Conservation (phyloP, 2,329 filamentous ascomycete genomes). For the Alternaria novae-zelandiae region DNA sequence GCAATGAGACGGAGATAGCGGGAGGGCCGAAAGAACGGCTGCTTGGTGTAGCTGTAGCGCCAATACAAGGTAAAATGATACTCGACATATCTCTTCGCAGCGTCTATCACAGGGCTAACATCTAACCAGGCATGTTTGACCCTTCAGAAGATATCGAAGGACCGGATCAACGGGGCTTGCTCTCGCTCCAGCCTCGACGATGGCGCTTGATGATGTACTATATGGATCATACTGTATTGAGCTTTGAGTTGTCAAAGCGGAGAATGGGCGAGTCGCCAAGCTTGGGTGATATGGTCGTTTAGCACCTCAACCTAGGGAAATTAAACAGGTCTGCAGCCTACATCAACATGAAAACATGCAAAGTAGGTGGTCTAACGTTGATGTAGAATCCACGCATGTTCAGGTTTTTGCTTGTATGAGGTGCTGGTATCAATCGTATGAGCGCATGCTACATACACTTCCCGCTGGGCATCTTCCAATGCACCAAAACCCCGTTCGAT, state of each 20-base stretch:
- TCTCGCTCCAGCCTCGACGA: constrained; percentile 40
- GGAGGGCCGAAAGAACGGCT: constrained; percentile 51
- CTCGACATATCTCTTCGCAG: too few relatives aligned
- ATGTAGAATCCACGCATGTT: background rate
- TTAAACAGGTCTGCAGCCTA: background rate
- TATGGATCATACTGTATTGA: constrained; percentile 71
- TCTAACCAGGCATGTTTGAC: constrained; percentile 5
- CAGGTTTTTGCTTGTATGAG: background rate
- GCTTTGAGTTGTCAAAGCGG: constrained; percentile 66
- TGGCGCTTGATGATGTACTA: constrained; percentile 77
- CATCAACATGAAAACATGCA: background rate
- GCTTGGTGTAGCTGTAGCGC: constrained; percentile 71
- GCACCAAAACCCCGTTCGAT: too few relatives aligned
- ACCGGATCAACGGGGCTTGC: background rate
- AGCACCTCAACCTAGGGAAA: background rate
- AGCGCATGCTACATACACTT: background rate
- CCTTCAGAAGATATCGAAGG: background rate
- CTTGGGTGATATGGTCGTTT: constrained; percentile 35
- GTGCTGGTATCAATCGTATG: background rate
- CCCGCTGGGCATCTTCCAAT: background rate
- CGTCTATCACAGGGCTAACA: background rate
- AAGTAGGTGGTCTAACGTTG: background rate
- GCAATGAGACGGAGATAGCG: constrained; percentile 7
- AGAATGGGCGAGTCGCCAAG: constrained; percentile 11
- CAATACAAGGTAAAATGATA: constrained; percentile 60